Evolutionary conservation across 805 yeast genomes (phyloP), one percentile per base, ranked within the genome.

Genomic region (Lipomyces spencermartinsiae): DNA sequence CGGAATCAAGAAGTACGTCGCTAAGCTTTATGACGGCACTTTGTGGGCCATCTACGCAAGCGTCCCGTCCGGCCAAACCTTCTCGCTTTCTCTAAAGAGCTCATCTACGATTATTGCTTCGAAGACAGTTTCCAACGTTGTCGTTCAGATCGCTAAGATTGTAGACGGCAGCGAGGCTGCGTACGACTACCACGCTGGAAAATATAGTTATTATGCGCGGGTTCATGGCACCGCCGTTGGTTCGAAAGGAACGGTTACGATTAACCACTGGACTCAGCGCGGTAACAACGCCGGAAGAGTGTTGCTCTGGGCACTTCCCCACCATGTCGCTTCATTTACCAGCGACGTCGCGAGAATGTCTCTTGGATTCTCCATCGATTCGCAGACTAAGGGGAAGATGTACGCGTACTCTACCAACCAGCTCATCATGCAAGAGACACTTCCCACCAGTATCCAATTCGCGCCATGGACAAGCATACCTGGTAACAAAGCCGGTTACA

Each of bases 41-140:
- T 81, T 77, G 16, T 92, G 97, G 95, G 80, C 86, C n/a, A 79
- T 91, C 46, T 92, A 89, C 73, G 87, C 86, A 19, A 82, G 80
- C 66, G 74, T 78, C 43, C 73, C 80, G 60, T 73, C 64, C 54
- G 66, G 71, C 22, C 74, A 66, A 71, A 76, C 57, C 74, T 83
- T 72, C 62, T 60, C 25, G 53, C 43, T 76, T 78, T 67, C 37
- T 46, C 69, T 22, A 80, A 80, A 61, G 76, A 81, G 54, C 63
- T 35, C 8, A 78, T 79, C 71, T 77, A 81, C 58, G 78, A 87
- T 68, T 79, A 79, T 14, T 22, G 87, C 86, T 16, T 77, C 81
- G 43, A 74, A 78, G 59, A 76, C 83, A 1, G 82, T 82, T 43
- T 79, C 82, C 71, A 87, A 87, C 12, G 83, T 85, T 46, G 79